phyloP scores from a whole-genome alignment of 2,329 filamentous ascomycete genomes.

The Colletotrichum acutatum region DNA sequence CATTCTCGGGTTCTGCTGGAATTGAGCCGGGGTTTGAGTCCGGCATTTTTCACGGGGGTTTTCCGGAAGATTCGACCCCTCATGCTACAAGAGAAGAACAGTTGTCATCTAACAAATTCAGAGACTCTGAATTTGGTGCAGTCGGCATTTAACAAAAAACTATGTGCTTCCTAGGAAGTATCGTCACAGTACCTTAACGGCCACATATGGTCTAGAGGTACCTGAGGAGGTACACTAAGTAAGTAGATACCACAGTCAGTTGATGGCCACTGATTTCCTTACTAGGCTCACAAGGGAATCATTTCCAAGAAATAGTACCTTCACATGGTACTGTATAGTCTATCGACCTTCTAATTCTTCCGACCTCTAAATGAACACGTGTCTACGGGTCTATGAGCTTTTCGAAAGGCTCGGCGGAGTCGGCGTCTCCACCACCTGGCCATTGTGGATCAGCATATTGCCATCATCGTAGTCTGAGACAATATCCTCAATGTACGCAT shows the following conservation, averaged over 20 bases:
- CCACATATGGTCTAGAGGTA: too few species aligned
- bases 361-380: neutral
- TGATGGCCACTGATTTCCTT: too few species aligned
- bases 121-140: too few species aligned
- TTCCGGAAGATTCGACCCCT: neutral
- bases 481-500: conserved; percentile 42
- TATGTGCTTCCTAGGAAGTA: too few species aligned
- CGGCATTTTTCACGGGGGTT: neutral
- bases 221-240: too few species aligned
- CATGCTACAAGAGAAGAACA: neutral
- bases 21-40: neutral
- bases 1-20: neutral
- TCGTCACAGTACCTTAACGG: too few species aligned
- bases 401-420: neutral
- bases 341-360: neutral
- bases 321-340: too few species aligned
- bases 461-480: conserved; percentile 26
- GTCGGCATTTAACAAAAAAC: too few species aligned
- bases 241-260: too few species aligned
- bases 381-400: neutral
- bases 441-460: conserved; percentile 14
- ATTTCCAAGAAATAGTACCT: too few species aligned
- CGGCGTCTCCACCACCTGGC: conserved; percentile 5
- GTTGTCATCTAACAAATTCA: too few species aligned
- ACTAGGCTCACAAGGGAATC: too few species aligned